A percentile compares a stretch with the other conserved stretches of the same genome.
phyloP scores from a whole-genome alignment of 805 yeast genomes.

The Cyberlindnera bimundalis region DNA sequence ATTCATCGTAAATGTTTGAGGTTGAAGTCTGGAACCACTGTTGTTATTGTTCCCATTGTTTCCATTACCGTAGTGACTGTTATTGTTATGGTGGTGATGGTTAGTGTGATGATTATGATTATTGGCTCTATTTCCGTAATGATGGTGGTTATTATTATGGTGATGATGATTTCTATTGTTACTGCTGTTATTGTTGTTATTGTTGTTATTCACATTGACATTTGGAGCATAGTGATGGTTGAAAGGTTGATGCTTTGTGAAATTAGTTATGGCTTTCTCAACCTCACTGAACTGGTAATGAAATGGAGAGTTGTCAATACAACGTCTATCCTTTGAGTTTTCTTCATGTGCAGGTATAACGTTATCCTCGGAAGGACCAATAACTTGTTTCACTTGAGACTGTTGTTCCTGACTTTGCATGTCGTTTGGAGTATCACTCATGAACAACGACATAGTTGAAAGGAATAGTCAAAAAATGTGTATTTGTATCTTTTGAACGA shows the following conservation, averaged over 20 bases:
- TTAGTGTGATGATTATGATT: slow-evolving; percentile 3
- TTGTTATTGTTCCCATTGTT: slow-evolving; percentile 5
- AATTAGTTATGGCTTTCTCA: slow-evolving; percentile 29
- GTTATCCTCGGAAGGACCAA: too few species aligned
- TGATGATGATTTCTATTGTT: slow-evolving; percentile 9
- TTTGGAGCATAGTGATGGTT: slow-evolving; percentile 32
- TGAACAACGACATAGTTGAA: too few species aligned
- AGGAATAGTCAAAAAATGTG: too few species aligned
- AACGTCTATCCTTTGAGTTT: neutral
- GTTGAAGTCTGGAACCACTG: slow-evolving; percentile 12
- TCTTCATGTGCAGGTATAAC: neutral
- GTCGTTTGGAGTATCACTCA: neutral
- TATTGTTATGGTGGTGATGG: slow-evolving; percentile 1
- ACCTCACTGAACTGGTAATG: slow-evolving; percentile 27
- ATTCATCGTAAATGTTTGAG: slow-evolving; percentile 20
- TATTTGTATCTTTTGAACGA: too few species aligned
- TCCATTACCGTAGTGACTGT: slow-evolving; percentile 5
- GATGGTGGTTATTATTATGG: slow-evolving; percentile 5
- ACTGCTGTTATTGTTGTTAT: slow-evolving; percentile 9
- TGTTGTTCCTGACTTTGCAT: neutral
- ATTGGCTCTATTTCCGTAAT: slow-evolving; percentile 3
- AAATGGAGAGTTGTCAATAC: slow-evolving; percentile 22
- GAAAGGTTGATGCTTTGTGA: slow-evolving; percentile 30
- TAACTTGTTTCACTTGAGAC: too few species aligned
- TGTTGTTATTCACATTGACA: slow-evolving; percentile 22